These are phyloP conservation scores for Talaromyces liani DNA, from an alignment of 495 filamentous ascomycete species.

Conservation along the genomic window DNA sequence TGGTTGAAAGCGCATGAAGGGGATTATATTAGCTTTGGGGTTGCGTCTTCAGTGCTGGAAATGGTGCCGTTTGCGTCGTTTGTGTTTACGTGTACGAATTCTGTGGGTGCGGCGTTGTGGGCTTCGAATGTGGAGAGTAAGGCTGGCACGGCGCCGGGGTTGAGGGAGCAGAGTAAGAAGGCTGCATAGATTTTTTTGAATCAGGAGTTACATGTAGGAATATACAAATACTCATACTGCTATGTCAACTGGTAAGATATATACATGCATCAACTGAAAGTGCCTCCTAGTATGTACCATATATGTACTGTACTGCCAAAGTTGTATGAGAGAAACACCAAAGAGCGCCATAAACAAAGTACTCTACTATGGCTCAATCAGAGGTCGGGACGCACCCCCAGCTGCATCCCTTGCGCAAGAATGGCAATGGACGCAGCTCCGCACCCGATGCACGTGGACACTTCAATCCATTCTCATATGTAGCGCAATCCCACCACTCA, in stretches of 20 bases:
- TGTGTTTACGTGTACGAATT: conserved; percentile 83
- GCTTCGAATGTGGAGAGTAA: conserved; percentile 78
- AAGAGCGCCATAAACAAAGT: background rate
- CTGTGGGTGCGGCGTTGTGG: conserved; percentile 89
- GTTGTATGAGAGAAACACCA: background rate
- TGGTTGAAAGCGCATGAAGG: conserved; percentile 57
- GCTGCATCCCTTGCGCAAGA: conserved; percentile 58
- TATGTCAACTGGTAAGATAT: background rate
- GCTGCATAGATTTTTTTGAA: conserved; percentile 22
- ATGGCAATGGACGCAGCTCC: conserved; percentile 46
- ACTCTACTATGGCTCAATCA: background rate
- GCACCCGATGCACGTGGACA: conserved; percentile 27
- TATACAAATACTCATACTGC: background rate
- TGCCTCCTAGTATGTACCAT: background rate
- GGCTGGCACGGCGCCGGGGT: conserved; percentile 39
- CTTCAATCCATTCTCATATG: conserved; percentile 39
- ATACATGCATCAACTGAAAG: background rate
- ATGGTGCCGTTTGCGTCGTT: conserved; percentile 78
- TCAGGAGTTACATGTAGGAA: conserved; percentile 15
- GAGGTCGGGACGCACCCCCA: conserved; percentile 48
- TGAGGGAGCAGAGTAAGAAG: conserved; percentile 49
- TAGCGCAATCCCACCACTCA: conserved; percentile 59
- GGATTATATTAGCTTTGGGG: conserved; percentile 77
- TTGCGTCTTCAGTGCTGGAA: conserved; percentile 68
- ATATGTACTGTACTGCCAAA: conserved; percentile 2